A percentile compares a stretch with the other conserved stretches of the same genome.
Conservation (phyloP, 2,329 filamentous ascomycete species). For the Paecilomyces fulvus region DNA sequence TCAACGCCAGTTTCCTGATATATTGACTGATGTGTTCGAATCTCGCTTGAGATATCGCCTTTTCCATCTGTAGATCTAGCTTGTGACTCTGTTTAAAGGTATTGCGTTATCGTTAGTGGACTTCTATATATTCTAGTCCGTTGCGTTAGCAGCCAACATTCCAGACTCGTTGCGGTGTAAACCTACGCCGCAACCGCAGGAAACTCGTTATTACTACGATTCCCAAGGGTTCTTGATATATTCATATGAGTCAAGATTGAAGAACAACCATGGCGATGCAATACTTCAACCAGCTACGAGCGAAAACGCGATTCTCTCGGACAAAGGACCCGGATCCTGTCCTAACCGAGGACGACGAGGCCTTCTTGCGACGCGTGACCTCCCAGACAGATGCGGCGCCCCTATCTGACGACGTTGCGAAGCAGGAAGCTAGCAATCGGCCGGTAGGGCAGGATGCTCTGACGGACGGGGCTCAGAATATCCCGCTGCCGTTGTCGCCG, state of each 20-base stretch:
- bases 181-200: background rate
- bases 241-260: background rate
- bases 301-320: slow-evolving; percentile 26
- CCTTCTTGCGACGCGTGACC: slow-evolving; percentile 46
- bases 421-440: slow-evolving; percentile 3
- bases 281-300: slow-evolving; percentile 36
- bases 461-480: slow-evolving; percentile 39
- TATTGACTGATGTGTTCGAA: too few relatives aligned
- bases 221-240: background rate
- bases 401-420: slow-evolving; percentile 14
- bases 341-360: slow-evolving; percentile 53
- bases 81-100: background rate
- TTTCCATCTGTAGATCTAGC: background rate
- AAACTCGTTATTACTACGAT: background rate
- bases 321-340: slow-evolving; percentile 32
- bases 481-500: slow-evolving; percentile 44
- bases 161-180: background rate
- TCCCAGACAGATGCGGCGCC: slow-evolving; percentile 26
- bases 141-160: background rate
- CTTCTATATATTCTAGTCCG: background rate
- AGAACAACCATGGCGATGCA: slow-evolving; percentile 22
- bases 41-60: too few relatives aligned
- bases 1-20: background rate
- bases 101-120: background rate
- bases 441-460: slow-evolving; percentile 32